Percentiles rank a stretch among this genome's conserved stretches.
Conservation (phyloP, 495 filamentous ascomycete genomes). For the Aspergillus homomorphus region DNA sequence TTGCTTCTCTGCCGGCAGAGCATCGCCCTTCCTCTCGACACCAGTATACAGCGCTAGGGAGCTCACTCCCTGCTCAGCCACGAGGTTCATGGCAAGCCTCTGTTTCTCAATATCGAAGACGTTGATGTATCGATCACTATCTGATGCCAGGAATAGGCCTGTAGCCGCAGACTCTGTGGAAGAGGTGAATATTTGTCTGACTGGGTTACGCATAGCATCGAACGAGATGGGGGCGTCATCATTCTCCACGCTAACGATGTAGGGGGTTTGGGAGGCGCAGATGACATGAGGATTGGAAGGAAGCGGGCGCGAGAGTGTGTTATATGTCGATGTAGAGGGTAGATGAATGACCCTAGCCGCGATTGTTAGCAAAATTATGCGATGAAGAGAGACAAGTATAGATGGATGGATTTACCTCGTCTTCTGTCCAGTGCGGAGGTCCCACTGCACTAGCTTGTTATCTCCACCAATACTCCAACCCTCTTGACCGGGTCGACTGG, state of each 20-base stretch:
- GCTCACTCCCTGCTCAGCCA: slow-evolving; percentile 51
- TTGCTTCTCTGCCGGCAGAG: slow-evolving; percentile 33
- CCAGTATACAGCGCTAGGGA: slow-evolving; percentile 34
- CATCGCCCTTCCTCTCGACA: slow-evolving; percentile 8
- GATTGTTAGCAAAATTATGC: slow-evolving; percentile 13
- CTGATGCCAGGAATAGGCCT: slow-evolving; percentile 45
- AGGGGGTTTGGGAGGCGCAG: slow-evolving; percentile 55
- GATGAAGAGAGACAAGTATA: neutral
- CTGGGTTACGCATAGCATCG: slow-evolving; percentile 51
- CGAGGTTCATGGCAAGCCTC: slow-evolving; percentile 49
- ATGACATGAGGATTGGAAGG: slow-evolving; percentile 46
- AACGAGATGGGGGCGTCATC: slow-evolving; percentile 43
- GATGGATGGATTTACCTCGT: slow-evolving; percentile 40
- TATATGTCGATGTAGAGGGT: slow-evolving; percentile 40
- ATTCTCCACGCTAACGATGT: slow-evolving; percentile 48
- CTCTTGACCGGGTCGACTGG: slow-evolving; percentile 36
- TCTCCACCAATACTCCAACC: slow-evolving; percentile 61
- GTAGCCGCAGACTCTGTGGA: slow-evolving; percentile 30
- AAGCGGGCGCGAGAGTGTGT: slow-evolving; percentile 40
- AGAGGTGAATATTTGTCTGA: slow-evolving; percentile 49
- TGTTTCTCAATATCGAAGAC: slow-evolving; percentile 46
- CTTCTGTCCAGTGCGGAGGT: slow-evolving; percentile 46
- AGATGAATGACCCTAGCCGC: slow-evolving; percentile 44
- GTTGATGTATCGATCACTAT: slow-evolving; percentile 55
- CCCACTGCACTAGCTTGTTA: slow-evolving; percentile 60